Base-by-base conservation (phyloP, 2,329 filamentous ascomycete species). In the Talaromyces islandicus region DNA sequence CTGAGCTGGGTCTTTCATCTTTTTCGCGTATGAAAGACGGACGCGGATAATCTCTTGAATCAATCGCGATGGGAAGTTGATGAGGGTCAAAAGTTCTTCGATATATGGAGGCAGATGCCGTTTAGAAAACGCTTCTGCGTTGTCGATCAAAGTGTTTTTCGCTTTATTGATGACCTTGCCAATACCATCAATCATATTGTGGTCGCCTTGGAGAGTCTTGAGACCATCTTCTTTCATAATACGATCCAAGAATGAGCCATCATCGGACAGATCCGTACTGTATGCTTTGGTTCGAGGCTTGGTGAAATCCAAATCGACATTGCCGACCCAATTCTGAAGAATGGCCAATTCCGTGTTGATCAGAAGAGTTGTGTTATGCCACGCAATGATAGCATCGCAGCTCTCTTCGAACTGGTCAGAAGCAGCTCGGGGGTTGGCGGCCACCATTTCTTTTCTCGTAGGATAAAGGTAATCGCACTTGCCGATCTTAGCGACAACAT, bases 41-140 rank as follows among this genome's bases (percentile, higher is more conserved):
- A 96, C 89, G 57, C 89, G 89, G 71, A 97, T 97, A 69, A 99
- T 95, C 72, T 97, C 94, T 75, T 97, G 92, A 46, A 99, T 94
- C 38, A 99, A 83, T 9, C 94, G 88, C 1, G 92, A 96, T 1
- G 94, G 94, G 70, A 99, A 99, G 76, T 96, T 97, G 80, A 99
- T 96, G 50, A 99, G 81, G 0, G 91, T 97, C 53, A 97, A 85
- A 51, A 99, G 83, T 74, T 99, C 94, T 72, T 99, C 94, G 61
- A 99, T 95, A 71, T 97, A 97, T 0, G 92, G 92, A 7, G 94
- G 94, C 17, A 99, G 80, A 76, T 99, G 93, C 4, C 93, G 88
- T 69, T 92, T 90, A 46, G 88, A 86, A 72, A 97, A 99, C 1
- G 87, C 86, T 63, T 87, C 85, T 2, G 91, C 90, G 70, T 96